Evolutionary conservation across 2,329 filamentous ascomycete genomes (phyloP).

Genomic region (Phaeosphaeria sp.): DNA sequence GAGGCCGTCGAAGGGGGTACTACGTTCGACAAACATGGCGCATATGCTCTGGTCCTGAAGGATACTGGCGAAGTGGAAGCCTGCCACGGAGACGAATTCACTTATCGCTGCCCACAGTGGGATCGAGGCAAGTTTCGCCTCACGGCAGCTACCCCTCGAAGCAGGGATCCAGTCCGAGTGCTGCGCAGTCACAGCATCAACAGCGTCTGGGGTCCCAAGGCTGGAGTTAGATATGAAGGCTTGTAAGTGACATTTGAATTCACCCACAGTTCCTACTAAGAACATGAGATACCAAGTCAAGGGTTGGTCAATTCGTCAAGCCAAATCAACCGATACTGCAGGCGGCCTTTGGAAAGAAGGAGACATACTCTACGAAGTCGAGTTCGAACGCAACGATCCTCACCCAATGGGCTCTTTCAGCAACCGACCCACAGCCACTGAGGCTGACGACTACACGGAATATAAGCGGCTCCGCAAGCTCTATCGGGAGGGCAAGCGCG

Average conservation of each 20-base stretch:
- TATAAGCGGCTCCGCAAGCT: slow-evolving; percentile 52
- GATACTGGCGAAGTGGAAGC: slow-evolving; percentile 49
- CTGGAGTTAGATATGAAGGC: slow-evolving; percentile 58
- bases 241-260: slow-evolving; percentile 45
- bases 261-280: background rate
- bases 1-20: slow-evolving; percentile 52
- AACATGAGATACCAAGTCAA: slow-evolving; percentile 32
- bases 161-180: slow-evolving; percentile 52
- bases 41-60: slow-evolving; percentile 55
- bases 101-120: slow-evolving; percentile 48
- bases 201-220: slow-evolving; percentile 55
- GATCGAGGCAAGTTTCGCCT: slow-evolving; percentile 55
- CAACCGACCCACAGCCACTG: slow-evolving; percentile 50
- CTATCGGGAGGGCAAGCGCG: slow-evolving; percentile 20
- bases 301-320: slow-evolving; percentile 51
- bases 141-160: slow-evolving; percentile 50
- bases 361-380: slow-evolving; percentile 48
- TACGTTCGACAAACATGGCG: slow-evolving; percentile 50
- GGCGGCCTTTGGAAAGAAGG: slow-evolving; percentile 25
- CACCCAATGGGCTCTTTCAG: slow-evolving; percentile 48
- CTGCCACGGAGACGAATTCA: slow-evolving; percentile 45
- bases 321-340: slow-evolving; percentile 18
- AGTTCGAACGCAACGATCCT: slow-evolving; percentile 45
- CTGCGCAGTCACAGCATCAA: slow-evolving; percentile 54
- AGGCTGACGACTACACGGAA: slow-evolving; percentile 57